Conservation (phyloP, 2,329 filamentous ascomycete genomes). For the Diplodia mutila region DNA sequence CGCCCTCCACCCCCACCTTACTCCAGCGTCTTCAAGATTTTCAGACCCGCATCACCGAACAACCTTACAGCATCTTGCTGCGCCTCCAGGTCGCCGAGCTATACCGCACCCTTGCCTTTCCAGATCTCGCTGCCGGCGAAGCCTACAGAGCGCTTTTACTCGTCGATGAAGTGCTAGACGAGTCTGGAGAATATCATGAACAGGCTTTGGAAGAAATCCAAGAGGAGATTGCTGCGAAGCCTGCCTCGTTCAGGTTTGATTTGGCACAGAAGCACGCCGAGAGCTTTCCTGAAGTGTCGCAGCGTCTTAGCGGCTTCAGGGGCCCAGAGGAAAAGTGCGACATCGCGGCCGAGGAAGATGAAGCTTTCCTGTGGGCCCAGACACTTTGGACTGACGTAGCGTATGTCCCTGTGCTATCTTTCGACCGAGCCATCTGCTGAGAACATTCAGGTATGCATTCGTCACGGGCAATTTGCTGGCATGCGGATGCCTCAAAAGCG, state of each 20-base stretch:
- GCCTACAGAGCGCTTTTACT: slow-evolving; percentile 89
- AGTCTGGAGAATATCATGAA: slow-evolving; percentile 82
- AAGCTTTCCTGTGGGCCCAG: slow-evolving; percentile 32
- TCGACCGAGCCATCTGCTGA: slow-evolving; percentile 27
- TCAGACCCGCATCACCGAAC: slow-evolving; percentile 16
- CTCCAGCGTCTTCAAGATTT: neutral
- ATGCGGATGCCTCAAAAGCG: slow-evolving; percentile 70
- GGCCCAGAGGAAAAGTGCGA: neutral
- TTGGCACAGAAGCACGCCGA: neutral
- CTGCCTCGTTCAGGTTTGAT: neutral
- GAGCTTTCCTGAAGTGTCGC: neutral
- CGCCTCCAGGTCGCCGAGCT: slow-evolving; percentile 68
- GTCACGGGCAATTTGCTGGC: slow-evolving; percentile 59
- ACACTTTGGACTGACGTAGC: slow-evolving; percentile 34
- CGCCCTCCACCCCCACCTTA: neutral
- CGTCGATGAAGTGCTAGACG: slow-evolving; percentile 77
- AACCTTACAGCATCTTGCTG: slow-evolving; percentile 45
- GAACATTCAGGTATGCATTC: slow-evolving; percentile 36
- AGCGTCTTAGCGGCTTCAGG: neutral
- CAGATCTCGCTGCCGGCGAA: slow-evolving; percentile 86
- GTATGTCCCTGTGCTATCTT: slow-evolving; percentile 29
- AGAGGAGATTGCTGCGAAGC: neutral
- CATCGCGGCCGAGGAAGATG: slow-evolving; percentile 27
- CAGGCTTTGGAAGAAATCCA: slow-evolving; percentile 60
- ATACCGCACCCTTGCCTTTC: slow-evolving; percentile 77